Evolutionary conservation across 768 basidiomycete species (phyloP).

Genomic region (Saitozyma sp.): DNA sequence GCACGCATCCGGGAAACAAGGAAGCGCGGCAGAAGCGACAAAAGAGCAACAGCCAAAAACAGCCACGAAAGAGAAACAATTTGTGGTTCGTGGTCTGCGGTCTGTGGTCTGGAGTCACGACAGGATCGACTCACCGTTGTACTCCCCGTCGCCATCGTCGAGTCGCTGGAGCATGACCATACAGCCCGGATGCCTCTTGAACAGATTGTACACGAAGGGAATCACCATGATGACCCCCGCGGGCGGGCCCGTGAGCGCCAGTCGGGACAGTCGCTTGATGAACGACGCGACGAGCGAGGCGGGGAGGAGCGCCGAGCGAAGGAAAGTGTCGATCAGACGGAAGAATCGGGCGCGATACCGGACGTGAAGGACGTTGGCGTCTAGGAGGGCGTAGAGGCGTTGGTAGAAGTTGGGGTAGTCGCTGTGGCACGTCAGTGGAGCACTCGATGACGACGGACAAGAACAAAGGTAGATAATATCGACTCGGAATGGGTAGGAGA

Average conservation of each 20-base stretch:
- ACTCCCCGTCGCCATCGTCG: constrained; percentile 34
- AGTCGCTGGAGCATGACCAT: constrained; percentile 89
- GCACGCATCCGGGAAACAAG: too few relatives aligned
- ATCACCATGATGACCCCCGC: constrained; percentile 86
- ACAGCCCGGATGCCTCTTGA: constrained; percentile 85
- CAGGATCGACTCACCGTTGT: constrained; percentile 10
- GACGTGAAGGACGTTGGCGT: constrained; percentile 81
- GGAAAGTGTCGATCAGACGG: constrained; percentile 83
- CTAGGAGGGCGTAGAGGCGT: constrained; percentile 83
- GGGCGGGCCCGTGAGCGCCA: constrained; percentile 82
- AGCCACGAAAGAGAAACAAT: too few relatives aligned
- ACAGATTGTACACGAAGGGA: constrained; percentile 89
- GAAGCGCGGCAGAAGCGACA: too few relatives aligned
- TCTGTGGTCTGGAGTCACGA: not conserved
- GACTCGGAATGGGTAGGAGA: too few relatives aligned
- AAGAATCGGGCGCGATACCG: constrained; percentile 95
- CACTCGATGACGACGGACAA: not conserved
- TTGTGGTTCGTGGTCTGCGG: not conserved
- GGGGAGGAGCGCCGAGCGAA: constrained; percentile 88
- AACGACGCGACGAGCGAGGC: constrained; percentile 91
- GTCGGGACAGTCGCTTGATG: constrained; percentile 81
- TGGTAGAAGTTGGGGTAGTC: constrained; percentile 97
- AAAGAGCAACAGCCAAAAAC: too few relatives aligned
- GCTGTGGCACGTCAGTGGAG: constrained; percentile 54
- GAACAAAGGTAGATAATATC: too few relatives aligned